These are phyloP conservation scores for Rhizophlyctis rosea DNA, from an alignment of 192 early-diverging fungal genomes.

Conservation along the genomic window DNA sequence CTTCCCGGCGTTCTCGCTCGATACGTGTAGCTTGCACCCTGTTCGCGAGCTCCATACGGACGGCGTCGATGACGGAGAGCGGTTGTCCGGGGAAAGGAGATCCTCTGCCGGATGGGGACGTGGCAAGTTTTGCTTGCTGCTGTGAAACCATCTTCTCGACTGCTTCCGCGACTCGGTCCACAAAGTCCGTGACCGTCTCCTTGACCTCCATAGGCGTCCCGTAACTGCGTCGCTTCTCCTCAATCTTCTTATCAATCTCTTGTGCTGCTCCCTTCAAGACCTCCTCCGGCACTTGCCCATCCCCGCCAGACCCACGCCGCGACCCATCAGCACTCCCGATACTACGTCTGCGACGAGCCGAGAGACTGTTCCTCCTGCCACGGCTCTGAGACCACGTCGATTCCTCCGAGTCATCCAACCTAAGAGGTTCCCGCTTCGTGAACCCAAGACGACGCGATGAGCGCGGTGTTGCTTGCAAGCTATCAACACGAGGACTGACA, in stretches of 20 bases:
- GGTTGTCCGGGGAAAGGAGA: not conserved
- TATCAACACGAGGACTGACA: not conserved
- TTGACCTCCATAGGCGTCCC: conserved; percentile 2
- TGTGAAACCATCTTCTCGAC: not conserved
- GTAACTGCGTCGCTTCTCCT: not conserved
- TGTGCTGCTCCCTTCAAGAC: not conserved
- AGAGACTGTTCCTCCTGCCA: not conserved
- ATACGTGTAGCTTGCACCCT: not conserved
- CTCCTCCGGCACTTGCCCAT: not conserved
- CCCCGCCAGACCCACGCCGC: not conserved
- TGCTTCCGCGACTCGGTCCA: not conserved
- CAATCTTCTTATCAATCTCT: not conserved
- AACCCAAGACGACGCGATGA: not conserved
- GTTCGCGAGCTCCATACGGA: not conserved
- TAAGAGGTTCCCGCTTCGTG: not conserved
- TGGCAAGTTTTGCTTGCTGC: not conserved
- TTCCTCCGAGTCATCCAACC: not conserved
- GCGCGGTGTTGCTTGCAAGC: not conserved
- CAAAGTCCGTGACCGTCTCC: not conserved
- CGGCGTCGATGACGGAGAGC: not conserved
- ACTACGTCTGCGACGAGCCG: not conserved
- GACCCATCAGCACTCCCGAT: not conserved
- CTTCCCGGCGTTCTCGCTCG: not conserved
- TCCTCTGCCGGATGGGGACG: no score
- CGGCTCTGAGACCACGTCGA: not conserved